Conservation (phyloP, 257 asterid species). For the Solanum commersonii region DNA sequence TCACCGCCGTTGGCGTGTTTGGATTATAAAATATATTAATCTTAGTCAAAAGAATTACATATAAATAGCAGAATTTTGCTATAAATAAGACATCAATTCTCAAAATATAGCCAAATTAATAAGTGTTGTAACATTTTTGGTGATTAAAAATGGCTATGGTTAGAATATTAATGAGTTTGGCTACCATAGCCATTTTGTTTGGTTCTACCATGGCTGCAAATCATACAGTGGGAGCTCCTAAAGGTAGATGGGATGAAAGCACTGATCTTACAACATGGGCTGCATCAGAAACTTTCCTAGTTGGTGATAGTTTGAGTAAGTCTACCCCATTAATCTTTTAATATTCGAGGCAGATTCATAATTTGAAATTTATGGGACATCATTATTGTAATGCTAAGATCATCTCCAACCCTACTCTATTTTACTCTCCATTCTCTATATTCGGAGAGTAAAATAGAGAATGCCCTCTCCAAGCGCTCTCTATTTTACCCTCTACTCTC, state of each 20-base stretch:
- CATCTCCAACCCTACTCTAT: too few species aligned
- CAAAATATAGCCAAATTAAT: background rate
- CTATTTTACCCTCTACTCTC: too few species aligned
- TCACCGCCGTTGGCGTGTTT: background rate
- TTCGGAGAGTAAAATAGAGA: too few species aligned
- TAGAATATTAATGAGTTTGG: conserved; percentile 9
- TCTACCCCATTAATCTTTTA: background rate
- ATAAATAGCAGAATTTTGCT: background rate
- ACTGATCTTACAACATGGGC: conserved; percentile 46
- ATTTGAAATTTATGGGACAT: background rate
- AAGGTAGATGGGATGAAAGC: conserved; percentile 45
- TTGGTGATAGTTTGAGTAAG: conserved; percentile 55
- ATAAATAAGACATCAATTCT: background rate
- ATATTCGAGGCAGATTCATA: background rate
- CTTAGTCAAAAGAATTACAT: background rate
- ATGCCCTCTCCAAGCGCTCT: too few species aligned
- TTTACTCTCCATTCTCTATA: too few species aligned
- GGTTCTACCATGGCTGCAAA: conserved; percentile 32
- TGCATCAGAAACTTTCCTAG: conserved; percentile 18
- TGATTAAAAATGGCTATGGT: conserved; percentile 20
- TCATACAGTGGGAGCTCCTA: conserved; percentile 47
- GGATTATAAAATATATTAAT: background rate
- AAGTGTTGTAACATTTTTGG: background rate
- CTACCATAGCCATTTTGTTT: conserved; percentile 5
- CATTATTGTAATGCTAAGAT: background rate